phyloP scores from a whole-genome alignment of 179 eudicot genomes.

The Actinidia chinensis region DNA sequence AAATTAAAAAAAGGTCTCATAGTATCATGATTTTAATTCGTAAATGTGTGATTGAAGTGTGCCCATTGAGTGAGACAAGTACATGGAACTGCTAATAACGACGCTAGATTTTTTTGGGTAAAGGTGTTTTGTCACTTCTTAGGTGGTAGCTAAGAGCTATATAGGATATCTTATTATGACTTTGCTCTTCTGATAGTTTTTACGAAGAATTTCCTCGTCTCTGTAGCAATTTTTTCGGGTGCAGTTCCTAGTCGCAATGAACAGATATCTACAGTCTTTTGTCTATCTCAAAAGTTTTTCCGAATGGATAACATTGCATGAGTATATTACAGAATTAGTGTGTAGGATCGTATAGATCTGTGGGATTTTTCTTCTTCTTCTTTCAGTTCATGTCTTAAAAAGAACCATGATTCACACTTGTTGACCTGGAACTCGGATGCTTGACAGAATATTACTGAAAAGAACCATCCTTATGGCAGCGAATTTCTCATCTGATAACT shows the following conservation, averaged over 20 bases:
- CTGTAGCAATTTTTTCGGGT: background rate
- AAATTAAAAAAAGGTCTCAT: background rate
- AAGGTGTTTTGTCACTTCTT: background rate
- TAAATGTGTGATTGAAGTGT: background rate
- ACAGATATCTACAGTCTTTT: background rate
- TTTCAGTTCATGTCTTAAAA: background rate
- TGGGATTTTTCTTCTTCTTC: background rate
- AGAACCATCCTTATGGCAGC: background rate
- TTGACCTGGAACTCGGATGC: too few species aligned
- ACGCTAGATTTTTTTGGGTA: background rate
- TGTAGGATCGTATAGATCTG: background rate
- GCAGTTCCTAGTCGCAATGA: background rate
- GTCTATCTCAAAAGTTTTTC: background rate
- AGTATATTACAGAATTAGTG: background rate
- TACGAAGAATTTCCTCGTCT: background rate
- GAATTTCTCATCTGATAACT: background rate
- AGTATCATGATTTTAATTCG: background rate
- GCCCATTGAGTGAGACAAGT: too few species aligned
- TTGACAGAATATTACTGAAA: too few species aligned
- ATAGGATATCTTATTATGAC: background rate
- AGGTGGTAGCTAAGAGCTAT: background rate
- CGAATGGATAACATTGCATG: background rate
- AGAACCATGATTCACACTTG: background rate
- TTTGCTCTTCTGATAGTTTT: background rate
- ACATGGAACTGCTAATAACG: background rate